These are phyloP conservation scores for Ascochyta clinopodiicola DNA, from an alignment of 2,329 filamentous ascomycete genomes.

Conservation along the genomic window DNA sequence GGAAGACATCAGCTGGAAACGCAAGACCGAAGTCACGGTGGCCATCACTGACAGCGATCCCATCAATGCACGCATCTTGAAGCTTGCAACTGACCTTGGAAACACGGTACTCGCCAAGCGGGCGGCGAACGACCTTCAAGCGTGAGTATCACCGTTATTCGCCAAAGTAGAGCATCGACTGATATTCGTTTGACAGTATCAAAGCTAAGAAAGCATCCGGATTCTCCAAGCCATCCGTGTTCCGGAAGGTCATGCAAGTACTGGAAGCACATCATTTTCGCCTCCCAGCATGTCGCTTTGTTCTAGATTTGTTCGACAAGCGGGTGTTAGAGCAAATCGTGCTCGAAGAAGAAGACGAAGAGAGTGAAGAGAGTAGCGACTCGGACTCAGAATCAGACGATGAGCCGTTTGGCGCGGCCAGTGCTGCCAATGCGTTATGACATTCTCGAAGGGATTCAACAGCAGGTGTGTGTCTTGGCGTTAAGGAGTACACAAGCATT, in stretches of 20 bases:
- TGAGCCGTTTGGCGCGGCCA: conserved; percentile 26
- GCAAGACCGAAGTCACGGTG: conserved; percentile 55
- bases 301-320: conserved; percentile 94
- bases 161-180: conserved; percentile 12
- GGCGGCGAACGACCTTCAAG: conserved; percentile 78
- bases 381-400: conserved; percentile 42
- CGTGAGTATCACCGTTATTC: conserved; percentile 48
- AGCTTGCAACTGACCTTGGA: conserved; percentile 84
- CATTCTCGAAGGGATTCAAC: conserved; percentile 2
- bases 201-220: conserved; percentile 76
- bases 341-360: conserved; percentile 69
- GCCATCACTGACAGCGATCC: conserved; percentile 68
- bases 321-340: conserved; percentile 84
- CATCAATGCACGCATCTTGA: conserved; percentile 76
- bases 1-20: conserved; percentile 41
- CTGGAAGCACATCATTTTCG: conserved; percentile 90
- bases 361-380: conserved; percentile 45
- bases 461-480: conserved; percentile 16
- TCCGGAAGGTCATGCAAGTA: conserved; percentile 82
- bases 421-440: conserved; percentile 25
- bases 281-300: conserved; percentile 83
- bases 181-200: conserved; percentile 59
- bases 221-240: conserved; percentile 79
- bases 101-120: conserved; percentile 93
- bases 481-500: conserved; percentile 27